These are phyloP conservation scores for Candida sanyaensis DNA, from an alignment of 1,139 yeast species.

Conservation along the genomic window DNA sequence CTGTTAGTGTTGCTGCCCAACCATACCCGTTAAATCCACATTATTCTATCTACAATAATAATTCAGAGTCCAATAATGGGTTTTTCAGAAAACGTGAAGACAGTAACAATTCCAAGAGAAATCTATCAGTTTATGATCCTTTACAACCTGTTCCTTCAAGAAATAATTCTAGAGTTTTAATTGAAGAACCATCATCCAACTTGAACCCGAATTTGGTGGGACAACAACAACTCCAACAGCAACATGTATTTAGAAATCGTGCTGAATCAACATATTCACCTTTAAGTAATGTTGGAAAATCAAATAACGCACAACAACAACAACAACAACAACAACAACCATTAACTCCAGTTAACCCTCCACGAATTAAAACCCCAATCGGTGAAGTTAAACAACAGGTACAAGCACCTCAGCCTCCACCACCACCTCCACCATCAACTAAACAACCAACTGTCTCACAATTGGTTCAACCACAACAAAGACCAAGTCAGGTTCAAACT, in stretches of 20 bases:
- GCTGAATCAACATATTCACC: slow-evolving; percentile 17
- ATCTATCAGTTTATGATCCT: slow-evolving; percentile 35
- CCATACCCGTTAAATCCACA: slow-evolving; percentile 41
- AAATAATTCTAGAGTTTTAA: slow-evolving; percentile 11
- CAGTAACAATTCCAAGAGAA: slow-evolving; percentile 15
- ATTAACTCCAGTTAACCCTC: slow-evolving; percentile 3
- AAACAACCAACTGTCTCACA: slow-evolving; percentile 4
- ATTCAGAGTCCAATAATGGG: slow-evolving; percentile 9
- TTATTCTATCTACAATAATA: slow-evolving; percentile 26
- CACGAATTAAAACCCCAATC: slow-evolving; percentile 3
- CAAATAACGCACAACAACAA: slow-evolving; percentile 1
- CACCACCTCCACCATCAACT: slow-evolving; percentile 5
- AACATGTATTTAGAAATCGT: slow-evolving; percentile 1
- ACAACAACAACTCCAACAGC: slow-evolving; percentile 7
- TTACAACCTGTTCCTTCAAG: slow-evolving; percentile 32
- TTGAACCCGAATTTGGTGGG: slow-evolving; percentile 6
- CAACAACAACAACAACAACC: not conserved
- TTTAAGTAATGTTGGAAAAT: slow-evolving; percentile 12
- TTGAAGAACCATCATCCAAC: slow-evolving; percentile 10
- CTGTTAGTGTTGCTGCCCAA: slow-evolving; percentile 30
- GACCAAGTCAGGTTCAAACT: not conserved
- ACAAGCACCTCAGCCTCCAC: slow-evolving; percentile 6
- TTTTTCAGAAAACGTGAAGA: slow-evolving; percentile 7
- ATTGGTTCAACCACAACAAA: slow-evolving; percentile 3
- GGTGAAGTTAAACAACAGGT: not conserved